Base-by-base conservation (phyloP, 768 basidiomycete genomes). In the Macrocybe gigantea region DNA sequence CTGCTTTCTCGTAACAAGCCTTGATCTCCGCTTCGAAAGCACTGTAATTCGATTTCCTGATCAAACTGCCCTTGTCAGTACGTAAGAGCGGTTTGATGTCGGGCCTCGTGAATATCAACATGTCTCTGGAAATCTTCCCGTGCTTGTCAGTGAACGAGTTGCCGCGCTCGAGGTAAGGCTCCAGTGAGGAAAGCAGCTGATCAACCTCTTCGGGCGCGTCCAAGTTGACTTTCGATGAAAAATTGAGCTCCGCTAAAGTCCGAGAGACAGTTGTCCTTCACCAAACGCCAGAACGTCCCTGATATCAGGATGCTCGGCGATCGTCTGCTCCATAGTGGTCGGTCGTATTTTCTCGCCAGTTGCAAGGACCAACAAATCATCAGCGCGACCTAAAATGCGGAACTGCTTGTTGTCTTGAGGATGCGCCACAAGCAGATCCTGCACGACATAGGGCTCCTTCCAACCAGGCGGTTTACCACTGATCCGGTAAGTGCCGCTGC, bases 321-420 rank as follows among this genome's bases (percentile, higher is more conserved):
- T 54, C 7, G 57, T 56, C 6, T 50, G 50, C 53, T 73, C 71
- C 37, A 69, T 48, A 35, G 31, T 57, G 4, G 64, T 55, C 13
- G 71, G 68, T 1, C 62, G 59, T 12, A 72, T 59, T 53, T 74
- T 74, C 52, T 74, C 72, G 7, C 72, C 72, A 1, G 66, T 73
- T 6, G 66, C 64, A 10, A 74, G 63, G 33, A 74, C 70, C 7
- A 74, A 49, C 14, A 73, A 60, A 44, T 73, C 70, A 46, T 73
- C 71, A 3, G 64, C 61, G 12, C 71, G 64, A 5, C 69, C 70
- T 30, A 66, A 54, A 32, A 74, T 66, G 13, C 55, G 59, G 52
- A 63, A 64, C 40, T 71, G 67, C 29, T 52, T 59, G 14, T 51
- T 49, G 43, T 64, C 56, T 1, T 43, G 32, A 0, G 72, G 70